These are phyloP conservation scores for Pythium volutum DNA, from an alignment of 352 stramenopile genomes.

Conservation along the genomic window DNA sequence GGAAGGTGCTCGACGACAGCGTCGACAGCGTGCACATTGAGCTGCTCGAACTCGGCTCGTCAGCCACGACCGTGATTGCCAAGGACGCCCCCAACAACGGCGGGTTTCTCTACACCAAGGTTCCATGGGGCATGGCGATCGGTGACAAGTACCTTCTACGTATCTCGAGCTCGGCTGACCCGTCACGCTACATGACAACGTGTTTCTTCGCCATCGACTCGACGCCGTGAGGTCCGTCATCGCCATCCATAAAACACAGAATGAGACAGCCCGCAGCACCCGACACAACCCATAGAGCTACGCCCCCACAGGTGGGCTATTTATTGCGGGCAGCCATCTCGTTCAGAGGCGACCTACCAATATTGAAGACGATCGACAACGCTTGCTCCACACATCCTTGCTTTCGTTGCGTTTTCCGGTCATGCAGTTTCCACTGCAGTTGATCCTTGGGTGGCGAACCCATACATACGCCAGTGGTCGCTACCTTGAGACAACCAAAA, in stretches of 20 bases:
- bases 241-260: neutral
- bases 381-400: slow-evolving; percentile 3
- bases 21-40: slow-evolving; percentile 62
- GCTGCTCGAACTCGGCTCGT: slow-evolving; percentile 59
- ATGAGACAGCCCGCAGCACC: slow-evolving; percentile 3
- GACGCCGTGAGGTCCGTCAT: slow-evolving; percentile 31
- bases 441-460: neutral
- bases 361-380: slow-evolving; percentile 18
- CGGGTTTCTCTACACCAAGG: slow-evolving; percentile 63
- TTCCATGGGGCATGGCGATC: slow-evolving; percentile 82
- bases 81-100: slow-evolving; percentile 61
- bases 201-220: slow-evolving; percentile 71
- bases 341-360: slow-evolving; percentile 10
- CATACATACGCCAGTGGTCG: neutral
- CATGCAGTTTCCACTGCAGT: no score
- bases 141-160: slow-evolving; percentile 78
- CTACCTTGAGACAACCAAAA: neutral
- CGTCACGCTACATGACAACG: slow-evolving; percentile 54
- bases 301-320: slow-evolving; percentile 5
- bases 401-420: slow-evolving; percentile 1
- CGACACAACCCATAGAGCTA: slow-evolving; percentile 4
- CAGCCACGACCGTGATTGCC: slow-evolving; percentile 63
- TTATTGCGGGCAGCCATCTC: slow-evolving; percentile 12
- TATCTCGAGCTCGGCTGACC: slow-evolving; percentile 41
- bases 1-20: slow-evolving; percentile 54